Base-by-base conservation (phyloP, 495 filamentous ascomycete genomes). In the Clohesyomyces aquaticus region DNA sequence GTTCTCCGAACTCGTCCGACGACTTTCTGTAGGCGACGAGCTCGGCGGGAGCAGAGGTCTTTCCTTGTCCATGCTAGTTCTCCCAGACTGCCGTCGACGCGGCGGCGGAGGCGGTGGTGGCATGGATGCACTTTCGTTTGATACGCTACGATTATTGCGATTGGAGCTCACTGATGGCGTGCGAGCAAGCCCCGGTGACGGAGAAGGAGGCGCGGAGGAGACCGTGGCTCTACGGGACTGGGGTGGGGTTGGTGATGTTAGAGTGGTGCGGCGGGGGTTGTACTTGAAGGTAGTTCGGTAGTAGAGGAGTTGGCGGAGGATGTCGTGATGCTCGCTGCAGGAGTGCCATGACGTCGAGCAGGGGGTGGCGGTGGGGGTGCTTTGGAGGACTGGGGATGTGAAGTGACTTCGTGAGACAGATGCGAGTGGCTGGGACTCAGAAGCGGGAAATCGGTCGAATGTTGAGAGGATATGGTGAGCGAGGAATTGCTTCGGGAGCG, bases 91-190 rank as follows among this genome's bases (percentile, higher is more conserved):
- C 14, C 59, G 59, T 4, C 69, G 66, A 14, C 55, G 66, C 4
- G 65, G 69, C 9, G 69, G 69, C n/a, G 73, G 69, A n/a, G 71
- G 73, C 4, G 73, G 73, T 12, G 69, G 71, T 2, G 71, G 47
- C 65, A 70, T 68, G 43, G 43, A 28, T 19, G 68, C 29, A 47
- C 48, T 55, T 52, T 61, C 50, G 23, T 54, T 52, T 8, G 63
- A 59, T 12, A 63, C 51, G 22, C 59, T 27, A 21, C 67, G 61
- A 19, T n/a, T 28, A 29, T 57, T 53, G 12, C 53, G 50, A 23
- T 21, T 48, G 0, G 54, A 61, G 49, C 23, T 62, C 2, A 61
- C 25, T 22, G 62, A 66, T 11, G 46, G 16, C 4, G 58, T 69
- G 48, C 62, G 65, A 4, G 54, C 21, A 43, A 48, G 60, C 9